Evolutionary conservation across 2,329 filamentous ascomycete genomes (phyloP).

Genomic region (Herpomyces periplanetae): DNA sequence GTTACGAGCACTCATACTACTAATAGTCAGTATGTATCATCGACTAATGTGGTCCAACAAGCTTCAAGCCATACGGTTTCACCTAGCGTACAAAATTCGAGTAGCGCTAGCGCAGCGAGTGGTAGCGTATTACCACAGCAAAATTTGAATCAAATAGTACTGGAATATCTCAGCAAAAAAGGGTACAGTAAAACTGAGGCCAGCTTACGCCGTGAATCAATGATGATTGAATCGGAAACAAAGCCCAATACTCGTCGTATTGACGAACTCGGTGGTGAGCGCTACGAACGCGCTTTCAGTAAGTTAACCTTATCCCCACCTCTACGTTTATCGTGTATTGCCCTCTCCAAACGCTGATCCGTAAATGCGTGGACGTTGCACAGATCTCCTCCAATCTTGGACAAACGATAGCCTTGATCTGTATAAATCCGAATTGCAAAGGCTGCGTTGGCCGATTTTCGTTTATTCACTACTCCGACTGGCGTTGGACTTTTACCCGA

Average conservation of each 20-base stretch:
- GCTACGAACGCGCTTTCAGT: slow-evolving; percentile 32
- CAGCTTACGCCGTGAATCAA: slow-evolving; percentile 60
- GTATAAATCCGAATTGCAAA: slow-evolving; percentile 72
- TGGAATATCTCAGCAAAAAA: slow-evolving; percentile 80
- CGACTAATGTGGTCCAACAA: too few relatives aligned
- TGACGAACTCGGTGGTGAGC: slow-evolving; percentile 28
- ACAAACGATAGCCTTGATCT: slow-evolving; percentile 69
- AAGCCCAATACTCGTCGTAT: slow-evolving; percentile 23
- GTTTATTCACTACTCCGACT: slow-evolving; percentile 68
- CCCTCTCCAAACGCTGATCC: slow-evolving; percentile 2
- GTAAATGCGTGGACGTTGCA: slow-evolving; percentile 1
- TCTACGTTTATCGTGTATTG: slow-evolving; percentile 3
- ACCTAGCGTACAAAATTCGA: too few relatives aligned
- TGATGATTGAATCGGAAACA: slow-evolving; percentile 40
- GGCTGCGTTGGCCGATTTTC: slow-evolving; percentile 68
- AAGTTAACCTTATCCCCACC: slow-evolving; percentile 4
- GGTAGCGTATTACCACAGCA: slow-evolving; percentile 27
- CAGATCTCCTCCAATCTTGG: slow-evolving; percentile 32
- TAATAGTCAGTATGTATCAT: too few relatives aligned
- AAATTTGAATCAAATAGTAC: slow-evolving; percentile 85
- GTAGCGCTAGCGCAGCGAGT: too few relatives aligned
- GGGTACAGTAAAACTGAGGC: slow-evolving; percentile 76
- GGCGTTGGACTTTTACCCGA: slow-evolving; percentile 24
- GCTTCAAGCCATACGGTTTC: too few relatives aligned
- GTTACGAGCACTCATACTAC: too few relatives aligned